A percentile compares a stretch with the other conserved stretches of the same genome.
Conservation (phyloP, 2,329 filamentous ascomycete species). For the Dothideomycetes sp. region DNA sequence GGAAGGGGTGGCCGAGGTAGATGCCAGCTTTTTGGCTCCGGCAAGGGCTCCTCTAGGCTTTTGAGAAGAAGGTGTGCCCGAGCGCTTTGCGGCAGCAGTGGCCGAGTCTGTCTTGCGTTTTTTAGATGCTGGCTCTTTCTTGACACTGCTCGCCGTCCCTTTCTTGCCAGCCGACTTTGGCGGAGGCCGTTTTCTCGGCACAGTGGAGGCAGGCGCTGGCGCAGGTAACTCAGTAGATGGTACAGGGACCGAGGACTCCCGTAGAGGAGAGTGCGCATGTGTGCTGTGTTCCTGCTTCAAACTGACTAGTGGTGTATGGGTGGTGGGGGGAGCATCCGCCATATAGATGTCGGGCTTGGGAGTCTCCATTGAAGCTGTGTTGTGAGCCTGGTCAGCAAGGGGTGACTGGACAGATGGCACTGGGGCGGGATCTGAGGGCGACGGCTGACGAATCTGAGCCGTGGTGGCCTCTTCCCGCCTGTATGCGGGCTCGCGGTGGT, state of each 20-base stretch:
- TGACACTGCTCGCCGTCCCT: constrained; percentile 31
- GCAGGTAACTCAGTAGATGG: constrained; percentile 24
- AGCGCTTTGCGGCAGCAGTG: constrained; percentile 10
- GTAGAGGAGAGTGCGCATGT: constrained; percentile 23
- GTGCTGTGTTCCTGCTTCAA: constrained; percentile 35
- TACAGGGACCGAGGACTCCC: constrained; percentile 28
- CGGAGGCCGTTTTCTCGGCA: constrained; percentile 34
- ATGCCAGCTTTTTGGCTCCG: constrained; percentile 28
- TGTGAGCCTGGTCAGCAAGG: background rate
- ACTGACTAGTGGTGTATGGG: background rate
- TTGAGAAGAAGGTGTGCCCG: constrained; percentile 16
- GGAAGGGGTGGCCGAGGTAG: constrained; percentile 28
- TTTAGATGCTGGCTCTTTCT: constrained; percentile 35
- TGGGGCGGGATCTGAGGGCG: constrained; percentile 12
- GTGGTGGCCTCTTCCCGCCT: constrained; percentile 19
- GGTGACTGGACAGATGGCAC: too few species aligned
- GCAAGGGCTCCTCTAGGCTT: constrained; percentile 16
- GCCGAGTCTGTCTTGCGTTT: constrained; percentile 29
- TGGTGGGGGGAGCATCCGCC: background rate
- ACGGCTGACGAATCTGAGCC: constrained; percentile 10
- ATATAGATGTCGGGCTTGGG: background rate
- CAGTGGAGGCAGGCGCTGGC: constrained; percentile 14
- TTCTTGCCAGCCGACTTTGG: constrained; percentile 28
- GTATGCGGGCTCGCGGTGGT: constrained; percentile 21
- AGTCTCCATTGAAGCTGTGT: background rate